Evolutionary conservation across 805 yeast species (phyloP), one percentile per base, ranked within the genome.

Genomic region (Starmera pachycereana): DNA sequence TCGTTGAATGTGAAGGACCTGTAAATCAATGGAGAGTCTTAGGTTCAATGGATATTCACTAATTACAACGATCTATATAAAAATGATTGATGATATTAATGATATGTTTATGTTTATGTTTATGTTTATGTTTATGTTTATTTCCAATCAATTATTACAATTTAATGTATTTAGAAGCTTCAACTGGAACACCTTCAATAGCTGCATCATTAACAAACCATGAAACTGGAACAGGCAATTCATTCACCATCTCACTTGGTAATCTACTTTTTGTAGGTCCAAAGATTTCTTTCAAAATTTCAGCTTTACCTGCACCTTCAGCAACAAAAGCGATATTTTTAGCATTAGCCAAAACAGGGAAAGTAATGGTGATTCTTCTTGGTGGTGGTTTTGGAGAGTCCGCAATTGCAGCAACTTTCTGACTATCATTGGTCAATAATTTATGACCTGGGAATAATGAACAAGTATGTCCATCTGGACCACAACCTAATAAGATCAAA

Each of bases 401-500:
- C 38, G 71, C 68, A 46, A 89, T 74, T 52, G 75, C 62, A 9
- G 89, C 76, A 42, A 88, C 79, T 33, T 61, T 59, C 44, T 68
- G 63, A 9, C 57, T 37, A 25, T 63, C 58, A 55, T 81, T 90
- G 31, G 70, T 47, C 41, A 88, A 67, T 51, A 86, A 68, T 44
- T 60, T 52, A 58, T 87, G 96, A 6, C 81, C 88, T 11, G 96
- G 96, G 74, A 88, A 88, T 46, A 88, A 67, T 1, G 96, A 88
- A 64, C 95, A 85, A 6, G 96, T 88, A 60, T 88, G 97, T 32
- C 96, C 97, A 54, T 88, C 97, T 30, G 96, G 96, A 8, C 97
- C 97, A 58, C 92, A 83, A 18, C 97, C 97, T 46, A 88, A 69
- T 41, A 87, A 64, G 18, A 88, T 65, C 50, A 87, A 64, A 60